phyloP scores from a whole-genome alignment of 2,329 filamentous ascomycete genomes.

The Talaromyces amestolkiae region DNA sequence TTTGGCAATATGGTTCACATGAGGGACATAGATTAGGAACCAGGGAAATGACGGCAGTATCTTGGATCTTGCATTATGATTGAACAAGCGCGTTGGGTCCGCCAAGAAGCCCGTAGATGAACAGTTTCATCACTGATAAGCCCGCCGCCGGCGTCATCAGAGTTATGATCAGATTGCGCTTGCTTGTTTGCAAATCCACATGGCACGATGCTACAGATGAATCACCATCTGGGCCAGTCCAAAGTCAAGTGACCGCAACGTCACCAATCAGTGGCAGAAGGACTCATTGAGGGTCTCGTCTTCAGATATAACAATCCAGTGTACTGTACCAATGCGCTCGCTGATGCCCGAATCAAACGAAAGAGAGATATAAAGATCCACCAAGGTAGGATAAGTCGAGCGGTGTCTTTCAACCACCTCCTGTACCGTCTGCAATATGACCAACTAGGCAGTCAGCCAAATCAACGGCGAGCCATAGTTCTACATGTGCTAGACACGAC shows the following conservation, averaged over 20 bases:
- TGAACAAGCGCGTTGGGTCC: neutral
- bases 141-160: neutral
- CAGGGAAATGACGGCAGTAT: neutral
- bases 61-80: neutral
- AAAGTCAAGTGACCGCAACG: neutral
- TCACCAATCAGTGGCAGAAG: neutral
- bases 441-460: conserved; percentile 52
- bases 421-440: conserved; percentile 33
- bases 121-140: neutral
- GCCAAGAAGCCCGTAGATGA: conserved; percentile 1
- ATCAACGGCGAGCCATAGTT: conserved; percentile 39
- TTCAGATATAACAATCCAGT: neutral
- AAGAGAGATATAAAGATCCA: conserved; percentile 27
- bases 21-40: neutral
- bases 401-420: conserved; percentile 27
- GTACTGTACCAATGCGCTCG: conserved; percentile 51
- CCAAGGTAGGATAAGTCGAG: conserved; percentile 26
- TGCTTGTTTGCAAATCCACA: neutral
- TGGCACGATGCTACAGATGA: conserved; percentile 4
- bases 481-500: conserved; percentile 52
- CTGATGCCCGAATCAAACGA: conserved; percentile 42
- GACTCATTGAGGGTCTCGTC: neutral
- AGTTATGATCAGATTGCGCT: neutral
- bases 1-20: conserved; percentile 18
- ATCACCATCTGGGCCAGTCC: conserved; percentile 15